These are phyloP conservation scores for Lotmaria passim DNA, from an alignment of 208 protist genomes.

Conservation along the genomic window DNA sequence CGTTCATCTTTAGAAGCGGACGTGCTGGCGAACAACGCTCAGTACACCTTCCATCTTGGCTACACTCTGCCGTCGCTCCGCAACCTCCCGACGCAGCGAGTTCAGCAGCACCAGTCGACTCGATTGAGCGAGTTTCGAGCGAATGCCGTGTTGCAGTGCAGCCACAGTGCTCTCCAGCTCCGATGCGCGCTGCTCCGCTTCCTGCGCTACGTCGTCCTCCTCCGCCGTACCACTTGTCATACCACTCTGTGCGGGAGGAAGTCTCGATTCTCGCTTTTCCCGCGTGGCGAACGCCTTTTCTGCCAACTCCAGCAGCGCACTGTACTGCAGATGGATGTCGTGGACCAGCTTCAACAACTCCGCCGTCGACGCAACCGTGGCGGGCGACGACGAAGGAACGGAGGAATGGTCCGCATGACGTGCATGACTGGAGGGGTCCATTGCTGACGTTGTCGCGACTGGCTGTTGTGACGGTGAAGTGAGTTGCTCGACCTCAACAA, in stretches of 20 bases:
- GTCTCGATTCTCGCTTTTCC: neutral
- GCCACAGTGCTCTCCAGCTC: conserved; percentile 28
- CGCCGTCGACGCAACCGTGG: conserved; percentile 22
- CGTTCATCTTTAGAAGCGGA: conserved; percentile 17
- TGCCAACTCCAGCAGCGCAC: conserved; percentile 32
- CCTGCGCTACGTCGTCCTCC: neutral
- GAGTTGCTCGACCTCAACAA: neutral
- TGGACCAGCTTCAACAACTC: conserved; percentile 44
- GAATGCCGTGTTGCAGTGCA: conserved; percentile 70
- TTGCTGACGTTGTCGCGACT: neutral
- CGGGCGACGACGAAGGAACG: neutral
- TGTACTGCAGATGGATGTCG: conserved; percentile 38
- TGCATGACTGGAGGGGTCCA: neutral
- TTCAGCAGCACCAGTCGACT: conserved; percentile 54
- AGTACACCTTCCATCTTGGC: conserved; percentile 58
- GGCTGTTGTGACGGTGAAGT: neutral
- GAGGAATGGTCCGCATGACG: neutral
- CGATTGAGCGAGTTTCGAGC: conserved; percentile 63
- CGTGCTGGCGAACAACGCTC: conserved; percentile 32
- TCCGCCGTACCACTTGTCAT: too few species aligned
- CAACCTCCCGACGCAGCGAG: conserved; percentile 55
- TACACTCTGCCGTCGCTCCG: conserved; percentile 42
- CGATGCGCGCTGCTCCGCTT: conserved; percentile 6
- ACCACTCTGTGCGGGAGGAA: neutral
- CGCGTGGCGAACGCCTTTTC: neutral